These are phyloP conservation scores for Curvularia verruculosa DNA, from an alignment of 2,329 filamentous ascomycete genomes.

Conservation along the genomic window DNA sequence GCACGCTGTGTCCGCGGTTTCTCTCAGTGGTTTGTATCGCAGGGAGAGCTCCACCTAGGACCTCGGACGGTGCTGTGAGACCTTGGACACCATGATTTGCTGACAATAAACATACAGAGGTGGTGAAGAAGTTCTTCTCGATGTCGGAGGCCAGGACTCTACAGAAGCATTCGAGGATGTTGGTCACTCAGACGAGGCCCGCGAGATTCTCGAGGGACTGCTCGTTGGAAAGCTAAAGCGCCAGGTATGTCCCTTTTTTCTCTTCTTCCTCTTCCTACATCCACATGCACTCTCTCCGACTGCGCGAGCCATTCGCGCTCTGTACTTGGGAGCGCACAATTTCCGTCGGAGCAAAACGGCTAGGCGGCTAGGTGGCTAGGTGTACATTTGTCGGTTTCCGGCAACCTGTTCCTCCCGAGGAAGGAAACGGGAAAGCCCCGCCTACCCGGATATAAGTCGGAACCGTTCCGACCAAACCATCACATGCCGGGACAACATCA, in stretches of 20 bases:
- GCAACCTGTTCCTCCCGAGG: neutral
- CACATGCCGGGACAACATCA: neutral
- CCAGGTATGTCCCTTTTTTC: constrained; percentile 34
- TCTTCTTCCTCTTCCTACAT: neutral
- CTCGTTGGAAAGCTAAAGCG: constrained; percentile 48
- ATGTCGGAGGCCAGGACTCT: constrained; percentile 93
- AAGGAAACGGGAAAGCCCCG: neutral
- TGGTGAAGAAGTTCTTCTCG: constrained; percentile 96
- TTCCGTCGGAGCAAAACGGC: neutral
- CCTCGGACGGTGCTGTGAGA: neutral
- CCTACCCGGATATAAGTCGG: constrained; percentile 17
- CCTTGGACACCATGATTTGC: constrained; percentile 4
- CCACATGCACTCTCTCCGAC: neutral
- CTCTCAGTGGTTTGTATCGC: neutral
- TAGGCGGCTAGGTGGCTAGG: too few relatives aligned
- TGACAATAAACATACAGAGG: constrained; percentile 65
- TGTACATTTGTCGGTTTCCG: neutral
- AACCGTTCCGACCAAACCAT: constrained; percentile 19
- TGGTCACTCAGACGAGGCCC: constrained; percentile 97
- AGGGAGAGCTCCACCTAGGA: constrained; percentile 4
- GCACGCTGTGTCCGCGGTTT: neutral
- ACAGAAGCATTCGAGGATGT: constrained; percentile 99
- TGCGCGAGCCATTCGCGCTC: neutral
- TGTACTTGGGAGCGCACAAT: neutral
- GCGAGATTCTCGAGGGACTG: constrained; percentile 77